Evolutionary conservation across 1,284 basidiomycete species (phyloP), one percentile per base, ranked within the genome.

Genomic region (Salmacisia buchloeana): DNA sequence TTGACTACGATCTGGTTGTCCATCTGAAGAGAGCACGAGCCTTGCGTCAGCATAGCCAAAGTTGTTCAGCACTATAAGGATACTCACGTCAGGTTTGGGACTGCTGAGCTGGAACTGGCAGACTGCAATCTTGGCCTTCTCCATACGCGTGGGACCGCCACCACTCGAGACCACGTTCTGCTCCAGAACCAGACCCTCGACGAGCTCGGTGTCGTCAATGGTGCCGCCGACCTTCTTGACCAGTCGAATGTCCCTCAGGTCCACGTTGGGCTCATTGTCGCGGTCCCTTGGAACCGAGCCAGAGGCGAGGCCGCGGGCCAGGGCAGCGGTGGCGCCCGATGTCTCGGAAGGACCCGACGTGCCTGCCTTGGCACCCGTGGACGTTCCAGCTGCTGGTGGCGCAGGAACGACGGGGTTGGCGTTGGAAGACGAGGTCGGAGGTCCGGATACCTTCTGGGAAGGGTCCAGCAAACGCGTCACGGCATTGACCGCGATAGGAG

Each of bases 1-100:
- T 97, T 98, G 74, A 98, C 97, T 49, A 98, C 90, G 56, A 99
- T 94, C 38, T 96, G 97, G 84, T 98, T 98, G 83, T 99, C 96
- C 96, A 99, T 98, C 69, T 41, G 38, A 0, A 13, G 21, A 41
- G n/a, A n/a, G n/a, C n/a, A n/a, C n/a, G n/a, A n/a, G 43, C 9
- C 43, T 6, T 9, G 43, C 18, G 43, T 46, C n/a, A n/a, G n/a
- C n/a, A n/a, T n/a, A n/a, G n/a, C n/a, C n/a, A n/a, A n/a, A n/a
- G n/a, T n/a, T n/a, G n/a, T n/a, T n/a, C n/a, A n/a, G n/a, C n/a
- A n/a, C n/a, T n/a, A n/a, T n/a, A 10, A 54, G 29, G 15, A 33
- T 10, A 83, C 89, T 69, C 80, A 94, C 92, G 79, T 98, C 96
- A 7, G 96, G 96, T 83, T 99, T 99, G 23, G 96, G 96, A 58